Evolutionary conservation across 306 rosid species (phyloP), one percentile per base, ranked within the genome.

Genomic region (Hippophae rhamnoides): DNA sequence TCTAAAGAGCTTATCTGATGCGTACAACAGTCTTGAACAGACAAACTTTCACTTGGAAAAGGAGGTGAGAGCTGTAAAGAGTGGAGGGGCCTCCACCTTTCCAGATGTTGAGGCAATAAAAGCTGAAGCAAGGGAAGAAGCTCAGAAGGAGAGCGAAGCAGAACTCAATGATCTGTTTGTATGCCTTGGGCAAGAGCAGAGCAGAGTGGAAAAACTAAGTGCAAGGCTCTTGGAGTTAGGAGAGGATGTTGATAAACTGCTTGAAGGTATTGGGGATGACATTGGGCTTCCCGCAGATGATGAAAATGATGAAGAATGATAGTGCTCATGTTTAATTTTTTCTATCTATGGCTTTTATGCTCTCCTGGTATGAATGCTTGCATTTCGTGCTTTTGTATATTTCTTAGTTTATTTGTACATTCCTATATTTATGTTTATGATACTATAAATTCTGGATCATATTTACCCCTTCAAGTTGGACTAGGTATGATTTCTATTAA

Each of bases 141-240:
- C 93, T 10, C 93, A 75, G 78, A 85, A 88, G 81, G 99, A 92
- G 69, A 88, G 88, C 41, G 99, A 92, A 67, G 95, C 77, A 43
- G 99, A 92, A 54, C 77, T 88, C 72, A 88, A 80, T 71, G 99
- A 92, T 74, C 69, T 92, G 67, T 93, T 88, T 6, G 96, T 92
- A 49, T 92, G 96, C 88, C 89, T 92, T 0, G 99, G 96, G 14
- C 99, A 92, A 82, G 99, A 92, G 76, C 99, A 92, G 70, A 86
- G 88, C 79, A 92, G 54, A 81, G 99, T 87, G 66, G 95, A 88
- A 9, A 83, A 52, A 53, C 81, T 92, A 26, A 76, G 83, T 53
- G 71, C 86, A 11, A 92, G 95, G 80, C 72, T 92, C 68, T 18
- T 82, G 65, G 96, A 92, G 84, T 79, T 92, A 44, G 99, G 99